Conservation (phyloP, 2,329 filamentous ascomycete genomes). For the Herpotrichia juniperi region DNA sequence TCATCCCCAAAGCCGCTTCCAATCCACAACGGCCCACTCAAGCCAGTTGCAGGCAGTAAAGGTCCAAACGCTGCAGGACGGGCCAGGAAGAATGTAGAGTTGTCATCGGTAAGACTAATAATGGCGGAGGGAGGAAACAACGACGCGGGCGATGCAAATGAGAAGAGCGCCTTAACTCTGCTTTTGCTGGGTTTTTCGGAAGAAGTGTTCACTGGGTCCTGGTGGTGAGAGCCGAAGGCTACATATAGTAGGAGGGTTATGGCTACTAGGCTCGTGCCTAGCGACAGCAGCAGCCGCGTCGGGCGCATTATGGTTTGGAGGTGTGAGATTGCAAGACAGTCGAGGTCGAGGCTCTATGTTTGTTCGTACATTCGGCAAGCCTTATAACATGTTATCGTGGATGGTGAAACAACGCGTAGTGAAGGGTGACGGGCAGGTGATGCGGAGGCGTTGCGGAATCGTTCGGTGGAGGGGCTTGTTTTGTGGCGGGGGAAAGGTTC, state of each 20-base stretch:
- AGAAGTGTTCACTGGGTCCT: conserved; percentile 18
- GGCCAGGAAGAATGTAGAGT: conserved; percentile 95
- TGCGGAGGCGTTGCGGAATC: neutral
- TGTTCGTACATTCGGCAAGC: conserved; percentile 28
- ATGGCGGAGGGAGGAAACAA: conserved; percentile 95
- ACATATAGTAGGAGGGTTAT: conserved; percentile 53
- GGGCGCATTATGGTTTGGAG: conserved; percentile 39
- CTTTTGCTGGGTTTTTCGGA: conserved; percentile 33
- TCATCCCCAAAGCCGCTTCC: conserved; percentile 91
- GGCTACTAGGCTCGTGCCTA: conserved; percentile 50
- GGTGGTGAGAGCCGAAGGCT: conserved; percentile 29
- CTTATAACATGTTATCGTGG: conserved; percentile 2
- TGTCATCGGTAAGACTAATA: conserved; percentile 96
- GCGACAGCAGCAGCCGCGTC: conserved; percentile 46
- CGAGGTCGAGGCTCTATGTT: conserved; percentile 26
- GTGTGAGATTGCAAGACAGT: conserved; percentile 26
- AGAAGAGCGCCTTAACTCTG: conserved; percentile 51
- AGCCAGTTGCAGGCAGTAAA: conserved; percentile 71
- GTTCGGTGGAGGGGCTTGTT: neutral
- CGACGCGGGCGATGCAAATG: conserved; percentile 69
- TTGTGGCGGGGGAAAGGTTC: neutral
- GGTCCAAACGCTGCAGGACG: conserved; percentile 94
- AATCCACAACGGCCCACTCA: conserved; percentile 92
- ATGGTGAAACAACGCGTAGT: conserved; percentile 4
- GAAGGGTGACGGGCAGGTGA: conserved; percentile 9